Evolutionary conservation across 148 eudicot genomes (phyloP), one percentile per base, ranked within the genome.

Genomic region (Polygonum aviculare): DNA sequence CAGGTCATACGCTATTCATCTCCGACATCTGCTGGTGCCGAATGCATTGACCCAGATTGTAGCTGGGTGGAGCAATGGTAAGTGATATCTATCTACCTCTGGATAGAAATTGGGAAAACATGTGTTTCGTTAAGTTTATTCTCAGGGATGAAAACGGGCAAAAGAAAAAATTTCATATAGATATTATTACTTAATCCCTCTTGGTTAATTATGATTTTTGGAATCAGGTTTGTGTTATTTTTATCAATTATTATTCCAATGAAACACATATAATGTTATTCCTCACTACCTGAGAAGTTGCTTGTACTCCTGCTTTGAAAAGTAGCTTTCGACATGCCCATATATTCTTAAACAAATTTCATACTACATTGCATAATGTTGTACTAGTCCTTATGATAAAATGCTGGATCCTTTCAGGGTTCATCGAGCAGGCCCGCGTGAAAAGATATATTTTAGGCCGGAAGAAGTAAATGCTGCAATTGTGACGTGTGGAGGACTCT

Each of bases 51-150:
- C 84, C 92, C 94, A 54, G 74, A 86, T 79, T 94, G 98, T 84
- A 86, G 97, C 3, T 94, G 98, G 98, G 89, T 94, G 75, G 96
- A 94, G 80, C 98, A 94, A 86, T 94, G 98, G 98, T 94, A 92
- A 75, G 52, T 49, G 14, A 41, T 41, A 54, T 40, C 10, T 5
- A 4, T 76, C 39, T 22, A 26, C 57, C 65, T 19, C 31, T 60
- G 4, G 1, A 48, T 63, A 19, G 60, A 21, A 54, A n/a, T n/a
- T 19, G 2, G 7, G 60, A 54, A 18, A 54, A 15, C 60, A 54
- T 54, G 60, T 19, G 60, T 54, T 22, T 54, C 9, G 4, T 54
- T 54, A 54, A 51, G 60, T 18, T 54, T 54, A 54, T n/a, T 54
- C 60, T 10, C 22, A 54, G 21, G 4, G 6, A 18, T 54, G n/a